Conservation (phyloP, 306 rosid species). For the Clitoria ternatea region DNA sequence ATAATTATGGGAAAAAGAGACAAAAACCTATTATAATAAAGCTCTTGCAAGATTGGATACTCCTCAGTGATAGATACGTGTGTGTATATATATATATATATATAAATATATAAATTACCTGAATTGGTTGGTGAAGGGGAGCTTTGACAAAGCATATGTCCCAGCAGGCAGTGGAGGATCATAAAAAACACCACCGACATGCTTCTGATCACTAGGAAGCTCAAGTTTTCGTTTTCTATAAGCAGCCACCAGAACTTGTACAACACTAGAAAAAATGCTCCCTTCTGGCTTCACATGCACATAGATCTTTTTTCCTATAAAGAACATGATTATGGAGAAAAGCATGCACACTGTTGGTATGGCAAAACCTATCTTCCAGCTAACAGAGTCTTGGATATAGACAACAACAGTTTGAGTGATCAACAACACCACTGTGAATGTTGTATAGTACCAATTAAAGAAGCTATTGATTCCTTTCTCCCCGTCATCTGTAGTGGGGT, state of each 20-base stretch:
- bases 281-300: constrained; percentile 59
- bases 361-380: constrained; percentile 82
- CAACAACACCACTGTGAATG: constrained; percentile 34
- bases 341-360: constrained; percentile 59
- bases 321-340: constrained; percentile 51
- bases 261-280: constrained; percentile 52
- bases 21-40: background rate
- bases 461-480: constrained; percentile 56
- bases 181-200: constrained; percentile 26
- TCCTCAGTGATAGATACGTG: background rate
- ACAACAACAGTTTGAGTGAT: constrained; percentile 50
- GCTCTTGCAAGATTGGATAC: background rate
- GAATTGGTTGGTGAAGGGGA: constrained; percentile 55
- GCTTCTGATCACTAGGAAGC: constrained; percentile 29
- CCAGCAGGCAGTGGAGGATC: constrained; percentile 53
- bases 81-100: no score
- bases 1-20: background rate
- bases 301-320: constrained; percentile 52
- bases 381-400: constrained; percentile 66
- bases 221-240: constrained; percentile 49
- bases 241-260: constrained; percentile 61
- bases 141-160: constrained; percentile 36
- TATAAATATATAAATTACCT: constrained; percentile 40
- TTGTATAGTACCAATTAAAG: constrained; percentile 69
- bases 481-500: constrained; percentile 55